Evolutionary conservation across 73 alveolate species (phyloP).

Genomic region (Vitrella brassicaformis): DNA sequence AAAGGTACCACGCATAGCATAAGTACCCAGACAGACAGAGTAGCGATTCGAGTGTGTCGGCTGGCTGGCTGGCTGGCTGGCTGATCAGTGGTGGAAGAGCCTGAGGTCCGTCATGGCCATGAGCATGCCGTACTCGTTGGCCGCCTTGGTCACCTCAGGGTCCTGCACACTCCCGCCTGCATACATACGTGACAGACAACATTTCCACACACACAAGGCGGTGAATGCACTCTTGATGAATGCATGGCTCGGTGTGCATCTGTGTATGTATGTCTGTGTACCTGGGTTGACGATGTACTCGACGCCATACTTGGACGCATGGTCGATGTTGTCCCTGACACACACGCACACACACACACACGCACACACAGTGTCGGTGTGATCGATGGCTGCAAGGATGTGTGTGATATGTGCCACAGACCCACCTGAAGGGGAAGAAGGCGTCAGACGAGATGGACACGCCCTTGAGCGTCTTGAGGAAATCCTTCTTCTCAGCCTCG

Average conservation of each 20-base stretch:
- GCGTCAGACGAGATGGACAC: slow-evolving; percentile 40
- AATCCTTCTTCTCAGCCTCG: slow-evolving; percentile 18
- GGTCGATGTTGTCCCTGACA: slow-evolving; percentile 35
- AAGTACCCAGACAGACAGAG: too few species aligned
- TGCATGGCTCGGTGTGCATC: too few species aligned
- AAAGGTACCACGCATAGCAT: too few species aligned
- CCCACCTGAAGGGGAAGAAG: slow-evolving; percentile 42
- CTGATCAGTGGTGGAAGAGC: background rate
- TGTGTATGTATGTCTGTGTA: too few species aligned
- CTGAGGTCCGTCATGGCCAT: background rate
- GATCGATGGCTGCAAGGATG: too few species aligned
- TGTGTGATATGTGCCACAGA: too few species aligned
- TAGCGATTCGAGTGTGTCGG: too few species aligned
- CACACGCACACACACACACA: too few species aligned
- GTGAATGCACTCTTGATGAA: too few species aligned
- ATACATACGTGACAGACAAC: background rate
- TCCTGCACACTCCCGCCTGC: background rate
- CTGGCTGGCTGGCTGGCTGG: too few species aligned
- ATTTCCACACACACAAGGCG: background rate
- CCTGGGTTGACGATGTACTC: slow-evolving; percentile 34
- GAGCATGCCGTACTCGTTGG: background rate
- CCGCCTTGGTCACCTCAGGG: background rate
- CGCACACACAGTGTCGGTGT: too few species aligned
- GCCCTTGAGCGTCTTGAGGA: slow-evolving; percentile 21
- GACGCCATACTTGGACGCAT: slow-evolving; percentile 28